Evolutionary conservation across 257 asterid genomes (phyloP).

Genomic region (Osmanthus fragrans): DNA sequence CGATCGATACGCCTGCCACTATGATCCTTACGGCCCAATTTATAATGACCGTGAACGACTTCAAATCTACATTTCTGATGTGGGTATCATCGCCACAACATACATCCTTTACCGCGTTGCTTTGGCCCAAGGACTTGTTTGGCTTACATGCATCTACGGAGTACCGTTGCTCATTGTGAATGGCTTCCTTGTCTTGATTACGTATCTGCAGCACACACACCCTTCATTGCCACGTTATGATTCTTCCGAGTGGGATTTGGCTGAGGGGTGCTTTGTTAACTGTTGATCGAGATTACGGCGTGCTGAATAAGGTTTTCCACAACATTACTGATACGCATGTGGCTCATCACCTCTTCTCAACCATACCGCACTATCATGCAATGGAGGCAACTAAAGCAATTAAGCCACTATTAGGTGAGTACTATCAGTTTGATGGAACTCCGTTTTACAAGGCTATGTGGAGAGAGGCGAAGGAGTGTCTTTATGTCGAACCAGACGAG

Average conservation of each 20-base stretch:
- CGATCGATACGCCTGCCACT: slow-evolving; percentile 66
- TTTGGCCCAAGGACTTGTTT: slow-evolving; percentile 43
- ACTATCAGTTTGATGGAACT: slow-evolving; percentile 55
- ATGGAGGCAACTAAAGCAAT: slow-evolving; percentile 73
- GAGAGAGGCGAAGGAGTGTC: slow-evolving; percentile 66
- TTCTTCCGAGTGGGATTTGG: slow-evolving; percentile 76
- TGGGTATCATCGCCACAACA: slow-evolving; percentile 40
- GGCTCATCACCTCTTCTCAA: slow-evolving; percentile 66
- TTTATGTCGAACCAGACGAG: slow-evolving; percentile 62
- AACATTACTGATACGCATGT: slow-evolving; percentile 72
- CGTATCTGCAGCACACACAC: slow-evolving; percentile 71
- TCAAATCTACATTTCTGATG: slow-evolving; percentile 61
- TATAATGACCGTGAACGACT: slow-evolving; percentile 64
- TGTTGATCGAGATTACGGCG: slow-evolving; percentile 61
- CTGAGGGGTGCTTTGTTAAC: slow-evolving; percentile 76
- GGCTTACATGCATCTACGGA: slow-evolving; percentile 55
- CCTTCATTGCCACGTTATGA: slow-evolving; percentile 69
- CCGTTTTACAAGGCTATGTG: slow-evolving; percentile 61
- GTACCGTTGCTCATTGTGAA: slow-evolving; percentile 55
- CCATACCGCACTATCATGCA: slow-evolving; percentile 74
- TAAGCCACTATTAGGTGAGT: slow-evolving; percentile 61
- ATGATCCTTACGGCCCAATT: slow-evolving; percentile 61
- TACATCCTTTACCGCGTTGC: slow-evolving; percentile 46
- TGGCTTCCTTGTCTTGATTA: slow-evolving; percentile 62
- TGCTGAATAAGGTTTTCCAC: slow-evolving; percentile 64